Base-by-base conservation (phyloP, 169 alveolate genomes). In the Eimeria acervulina region DNA sequence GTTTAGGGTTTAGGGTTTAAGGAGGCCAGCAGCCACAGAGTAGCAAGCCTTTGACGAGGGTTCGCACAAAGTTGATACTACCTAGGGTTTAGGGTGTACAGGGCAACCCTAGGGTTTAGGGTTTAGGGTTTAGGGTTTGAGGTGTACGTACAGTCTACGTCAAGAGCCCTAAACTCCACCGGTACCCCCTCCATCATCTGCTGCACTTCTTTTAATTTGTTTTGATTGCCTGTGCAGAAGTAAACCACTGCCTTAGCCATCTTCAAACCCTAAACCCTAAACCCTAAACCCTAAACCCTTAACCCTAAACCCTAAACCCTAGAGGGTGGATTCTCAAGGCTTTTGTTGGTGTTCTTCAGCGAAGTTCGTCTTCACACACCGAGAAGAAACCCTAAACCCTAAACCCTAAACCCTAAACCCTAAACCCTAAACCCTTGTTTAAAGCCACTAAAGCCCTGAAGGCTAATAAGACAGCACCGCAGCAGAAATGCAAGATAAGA, bases 141-240 rank as follows among this genome's bases (percentile, higher is more conserved):
- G 74, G 74, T 63, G 26, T 40, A 47, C 93, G 42, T 42, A 95
- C 97, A 68, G 95, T 95, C 97, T 26, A 95, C 72, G 31, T 95
- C 81, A 5, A 83, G 92, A n/a, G 94, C 44, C 2, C 52, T 36
- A 28, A 96, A 68, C 17, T 31, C 72, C 40, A 87, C 95, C 26
- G 83, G 55, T 3, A 28, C 85, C 5, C 78, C 95, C 5, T 17
- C 89, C 81, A 96, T 42, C 55, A 96, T 80, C n/a, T 52, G 44
- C 70, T 85, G 96, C 8, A 93, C 96, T 84, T 96, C 97, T 6
- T 36, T 42, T n/a, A 96, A 47, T 44, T 96, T 96, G 91, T 94
- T 91, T 28, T 26, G 63, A 38, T 93, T 96, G 26, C 96, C 95
- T 1, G 97, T 96, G 92, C 95, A 84, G 95, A 96, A 92, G 66